Evolutionary conservation across 1,139 yeast species (phyloP).

Genomic region (Yarrowia galli): DNA sequence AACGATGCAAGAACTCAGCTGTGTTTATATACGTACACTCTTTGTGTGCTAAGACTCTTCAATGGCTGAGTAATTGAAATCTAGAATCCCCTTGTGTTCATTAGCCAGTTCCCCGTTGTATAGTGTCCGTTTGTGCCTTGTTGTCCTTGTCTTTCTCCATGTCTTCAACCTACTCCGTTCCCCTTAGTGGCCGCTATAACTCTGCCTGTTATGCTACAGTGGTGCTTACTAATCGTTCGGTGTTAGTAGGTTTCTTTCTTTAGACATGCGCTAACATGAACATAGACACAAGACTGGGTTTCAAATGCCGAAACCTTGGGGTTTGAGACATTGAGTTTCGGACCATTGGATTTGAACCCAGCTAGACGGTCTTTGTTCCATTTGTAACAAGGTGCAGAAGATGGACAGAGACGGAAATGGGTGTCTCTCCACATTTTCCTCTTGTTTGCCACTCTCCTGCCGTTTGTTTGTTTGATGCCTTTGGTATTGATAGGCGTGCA

Average conservation of each 20-base stretch:
- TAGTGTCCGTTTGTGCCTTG: not conserved
- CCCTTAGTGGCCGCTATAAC: not conserved
- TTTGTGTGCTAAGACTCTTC: too few species aligned
- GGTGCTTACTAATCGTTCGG: not conserved
- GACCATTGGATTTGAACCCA: not conserved
- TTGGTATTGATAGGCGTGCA: not conserved
- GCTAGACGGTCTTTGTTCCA: not conserved
- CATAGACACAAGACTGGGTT: not conserved
- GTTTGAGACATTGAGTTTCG: slow-evolving; percentile 4
- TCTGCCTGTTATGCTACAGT: not conserved
- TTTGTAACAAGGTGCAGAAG: slow-evolving; percentile 1
- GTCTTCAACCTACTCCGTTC: not conserved
- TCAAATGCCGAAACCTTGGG: slow-evolving; percentile 34
- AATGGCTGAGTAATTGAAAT: not conserved
- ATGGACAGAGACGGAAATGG: not conserved
- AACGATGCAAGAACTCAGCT: not conserved
- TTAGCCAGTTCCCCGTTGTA: not conserved
- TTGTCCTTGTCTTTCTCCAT: not conserved
- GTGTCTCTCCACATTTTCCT: slow-evolving; percentile 15
- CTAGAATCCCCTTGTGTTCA: not conserved
- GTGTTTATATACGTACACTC: not conserved
- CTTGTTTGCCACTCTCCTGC: not conserved
- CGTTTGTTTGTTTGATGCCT: not conserved
- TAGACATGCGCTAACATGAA: not conserved
- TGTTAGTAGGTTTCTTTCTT: not conserved